Evolutionary conservation across 768 basidiomycete genomes (phyloP).

Genomic region (Grammothele lineata): DNA sequence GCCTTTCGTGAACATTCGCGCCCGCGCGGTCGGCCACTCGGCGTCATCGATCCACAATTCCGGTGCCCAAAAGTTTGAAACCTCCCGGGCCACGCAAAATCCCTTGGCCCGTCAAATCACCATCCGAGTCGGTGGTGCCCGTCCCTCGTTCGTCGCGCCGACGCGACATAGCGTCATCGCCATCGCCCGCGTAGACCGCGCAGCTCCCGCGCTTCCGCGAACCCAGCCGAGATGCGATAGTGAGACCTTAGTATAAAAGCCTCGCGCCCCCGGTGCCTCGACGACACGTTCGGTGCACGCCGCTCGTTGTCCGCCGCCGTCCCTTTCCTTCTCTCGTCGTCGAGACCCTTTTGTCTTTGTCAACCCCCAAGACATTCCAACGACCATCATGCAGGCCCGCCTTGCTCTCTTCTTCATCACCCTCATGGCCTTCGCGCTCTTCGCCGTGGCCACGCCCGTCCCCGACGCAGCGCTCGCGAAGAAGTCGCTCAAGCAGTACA

Average conservation of each 20-base stretch:
- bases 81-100: constrained; percentile 18
- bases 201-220: background rate
- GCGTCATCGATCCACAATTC: no score
- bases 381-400: constrained; percentile 15
- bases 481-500: constrained; percentile 15
- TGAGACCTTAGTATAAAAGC: background rate
- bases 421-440: constrained; percentile 21
- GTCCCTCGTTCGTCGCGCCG: constrained; percentile 6
- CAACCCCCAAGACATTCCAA: background rate
- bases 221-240: constrained; percentile 1
- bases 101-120: constrained; percentile 14
- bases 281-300: background rate
- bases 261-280: background rate
- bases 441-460: constrained; percentile 18
- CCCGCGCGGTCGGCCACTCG: no score
- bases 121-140: background rate
- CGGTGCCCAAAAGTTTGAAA: no score
- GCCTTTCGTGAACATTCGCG: no score
- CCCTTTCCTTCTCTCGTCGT: background rate
- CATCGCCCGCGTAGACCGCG: constrained; percentile 7
- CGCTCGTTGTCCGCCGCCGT: background rate
- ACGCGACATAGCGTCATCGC: constrained; percentile 2
- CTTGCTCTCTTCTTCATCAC: constrained; percentile 21
- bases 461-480: constrained; percentile 11
- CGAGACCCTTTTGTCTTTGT: background rate